phyloP scores from a whole-genome alignment of 768 basidiomycete genomes.

The Russula sp. region DNA sequence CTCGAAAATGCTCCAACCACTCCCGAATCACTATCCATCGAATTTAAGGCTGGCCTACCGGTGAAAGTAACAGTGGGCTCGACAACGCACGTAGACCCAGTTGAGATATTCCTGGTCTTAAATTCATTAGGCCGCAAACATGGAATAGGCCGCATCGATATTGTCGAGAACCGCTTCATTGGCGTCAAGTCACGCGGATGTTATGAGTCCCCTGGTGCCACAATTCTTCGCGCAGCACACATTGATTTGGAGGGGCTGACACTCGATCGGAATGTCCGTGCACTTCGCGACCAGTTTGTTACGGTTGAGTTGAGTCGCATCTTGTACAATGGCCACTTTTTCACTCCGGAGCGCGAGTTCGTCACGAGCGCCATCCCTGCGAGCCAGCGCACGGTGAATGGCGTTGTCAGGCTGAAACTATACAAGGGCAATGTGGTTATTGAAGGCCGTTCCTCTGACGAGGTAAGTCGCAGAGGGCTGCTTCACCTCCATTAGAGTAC shows the following conservation, averaged over 20 bases:
- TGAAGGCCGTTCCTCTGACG: constrained; percentile 85
- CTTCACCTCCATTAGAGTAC: background rate
- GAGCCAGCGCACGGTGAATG: constrained; percentile 95
- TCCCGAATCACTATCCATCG: constrained; percentile 79
- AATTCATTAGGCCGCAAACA: constrained; percentile 93
- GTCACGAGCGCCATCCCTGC: constrained; percentile 86
- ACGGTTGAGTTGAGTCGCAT: constrained; percentile 88
- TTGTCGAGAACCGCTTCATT: constrained; percentile 99
- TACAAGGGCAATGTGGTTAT: constrained; percentile 97
- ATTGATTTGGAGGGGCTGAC: constrained; percentile 96
- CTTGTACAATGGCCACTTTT: constrained; percentile 98
- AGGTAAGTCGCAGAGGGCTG: constrained; percentile 47
- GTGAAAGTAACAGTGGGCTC: constrained; percentile 62
- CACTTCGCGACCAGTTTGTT: constrained; percentile 91
- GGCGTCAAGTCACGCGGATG: constrained; percentile 99
- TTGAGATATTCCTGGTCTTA: constrained; percentile 89
- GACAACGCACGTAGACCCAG: constrained; percentile 80
- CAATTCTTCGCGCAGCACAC: constrained; percentile 93
- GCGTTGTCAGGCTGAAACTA: constrained; percentile 82
- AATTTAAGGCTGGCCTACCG: constrained; percentile 85
- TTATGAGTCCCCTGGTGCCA: constrained; percentile 96
- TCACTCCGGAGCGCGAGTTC: constrained; percentile 99
- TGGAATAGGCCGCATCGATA: constrained; percentile 95
- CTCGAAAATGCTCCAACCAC: constrained; percentile 76
- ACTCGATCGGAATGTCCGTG: constrained; percentile 95